Conservation (phyloP, 345 rosid species). For the Populus tremula region DNA sequence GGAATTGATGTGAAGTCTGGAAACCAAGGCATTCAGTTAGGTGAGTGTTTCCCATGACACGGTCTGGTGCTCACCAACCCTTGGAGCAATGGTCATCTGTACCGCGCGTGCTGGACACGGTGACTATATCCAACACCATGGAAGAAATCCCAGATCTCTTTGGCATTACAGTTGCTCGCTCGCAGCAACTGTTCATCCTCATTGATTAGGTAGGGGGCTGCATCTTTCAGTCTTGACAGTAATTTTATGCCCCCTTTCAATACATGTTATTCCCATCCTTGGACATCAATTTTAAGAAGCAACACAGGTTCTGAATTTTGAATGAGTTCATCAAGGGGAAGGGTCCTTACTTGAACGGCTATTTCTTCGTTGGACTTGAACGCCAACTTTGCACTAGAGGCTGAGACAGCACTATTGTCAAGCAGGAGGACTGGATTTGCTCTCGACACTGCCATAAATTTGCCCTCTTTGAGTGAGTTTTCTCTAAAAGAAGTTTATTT, state of each 20-base stretch:
- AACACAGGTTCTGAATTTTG: slow-evolving; percentile 55
- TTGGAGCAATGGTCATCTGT: slow-evolving; percentile 72
- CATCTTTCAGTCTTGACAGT: slow-evolving; percentile 58
- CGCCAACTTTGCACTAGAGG: slow-evolving; percentile 78
- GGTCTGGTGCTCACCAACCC: slow-evolving; percentile 7
- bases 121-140: slow-evolving; percentile 57
- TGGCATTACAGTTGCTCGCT: slow-evolving; percentile 86
- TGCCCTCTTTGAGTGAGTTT: too few species aligned
- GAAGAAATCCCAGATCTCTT: slow-evolving; percentile 68
- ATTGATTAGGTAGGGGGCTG: slow-evolving; percentile 83
- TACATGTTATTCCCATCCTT: slow-evolving; percentile 97
- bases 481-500: too few species aligned
- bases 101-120: slow-evolving; percentile 71
- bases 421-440: slow-evolving; percentile 24
- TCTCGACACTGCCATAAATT: too few species aligned
- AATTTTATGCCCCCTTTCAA: slow-evolving; percentile 76
- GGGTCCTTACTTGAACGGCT: slow-evolving; percentile 74
- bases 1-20: not conserved
- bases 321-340: slow-evolving; percentile 76
- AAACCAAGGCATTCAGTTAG: not conserved
- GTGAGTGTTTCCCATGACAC: not conserved
- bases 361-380: slow-evolving; percentile 94
- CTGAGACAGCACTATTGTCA: slow-evolving; percentile 91
- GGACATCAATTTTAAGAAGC: slow-evolving; percentile 83
- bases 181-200: slow-evolving; percentile 81